Evolutionary conservation across 345 rosid species (phyloP), one percentile per base, ranked within the genome.

Genomic region (Erodium maritimum): DNA sequence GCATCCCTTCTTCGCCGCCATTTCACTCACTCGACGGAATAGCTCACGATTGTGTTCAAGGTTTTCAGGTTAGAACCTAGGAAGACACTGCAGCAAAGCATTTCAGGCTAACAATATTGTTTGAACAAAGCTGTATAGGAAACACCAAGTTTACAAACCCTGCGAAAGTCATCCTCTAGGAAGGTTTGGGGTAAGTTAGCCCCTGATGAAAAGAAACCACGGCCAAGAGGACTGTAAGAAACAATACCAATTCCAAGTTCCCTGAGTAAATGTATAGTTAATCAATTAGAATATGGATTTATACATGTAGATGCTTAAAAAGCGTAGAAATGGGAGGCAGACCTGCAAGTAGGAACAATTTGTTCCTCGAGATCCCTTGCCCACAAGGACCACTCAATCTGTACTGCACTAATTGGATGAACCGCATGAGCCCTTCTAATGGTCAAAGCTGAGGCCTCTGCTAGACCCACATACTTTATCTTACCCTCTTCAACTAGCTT

Each of bases 311-410:
- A 25, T 25, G 7, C 7, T 7, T 25, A 25, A 25, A 25, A 25
- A 7, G 7, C 33, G 7, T 25, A 2, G 33, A 25, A 25, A 25
- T 25, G 7, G 3, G n/a, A n/a, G 3, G 10, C 18, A 24, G 11
- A 55, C 75, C 69, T 65, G 67, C 74, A 68, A 21, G 70, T 71
- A 0, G 81, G 81, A 64, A 83, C 62, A 54, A 86, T 83, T 42
- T 79, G 87, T 64, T 75, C 78, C 73, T 89, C 91, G 34, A 77
- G 87, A 64, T 86, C 96, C 70, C 96, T 75, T 0, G 85, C 54
- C 94, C 91, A 86, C 50, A 89, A 67, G 1, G 94, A 86, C 96
- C 94, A 86, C 61, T 86, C 96, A 23, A 83, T 63, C 54, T 86
- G 89, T 9, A 86, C 74, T 1, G 84, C 89, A 13, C 82, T 86